phyloP scores from a whole-genome alignment of 1,284 basidiomycete genomes.

The Cryptococcus sp. region DNA sequence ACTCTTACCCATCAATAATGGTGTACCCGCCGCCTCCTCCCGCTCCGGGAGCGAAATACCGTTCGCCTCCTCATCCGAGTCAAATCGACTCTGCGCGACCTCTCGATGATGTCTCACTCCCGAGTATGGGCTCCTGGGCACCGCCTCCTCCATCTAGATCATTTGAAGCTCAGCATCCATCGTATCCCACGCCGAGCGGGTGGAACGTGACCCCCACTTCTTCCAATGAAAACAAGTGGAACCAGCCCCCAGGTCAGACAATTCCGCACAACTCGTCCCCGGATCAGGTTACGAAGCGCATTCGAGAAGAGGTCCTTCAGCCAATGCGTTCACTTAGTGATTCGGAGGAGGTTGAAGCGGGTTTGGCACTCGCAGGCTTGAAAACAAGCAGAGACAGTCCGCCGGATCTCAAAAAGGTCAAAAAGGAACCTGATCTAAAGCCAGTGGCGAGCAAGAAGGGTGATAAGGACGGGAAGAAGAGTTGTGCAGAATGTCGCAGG shows the following conservation, averaged over 20 bases:
- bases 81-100: not conserved
- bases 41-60: slow-evolving; percentile 6
- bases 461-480: slow-evolving; percentile 33
- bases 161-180: not conserved
- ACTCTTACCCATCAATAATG: slow-evolving; percentile 20
- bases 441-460: slow-evolving; percentile 20
- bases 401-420: slow-evolving; percentile 12
- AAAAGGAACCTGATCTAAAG: slow-evolving; percentile 17
- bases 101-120: slow-evolving; percentile 12
- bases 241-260: not conserved
- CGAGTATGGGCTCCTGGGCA: slow-evolving; percentile 26
- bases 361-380: slow-evolving; percentile 36
- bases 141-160: slow-evolving; percentile 8
- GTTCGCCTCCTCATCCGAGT: not conserved
- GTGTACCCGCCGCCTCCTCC: slow-evolving; percentile 30
- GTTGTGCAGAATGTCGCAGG: slow-evolving; percentile 46
- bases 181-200: not conserved
- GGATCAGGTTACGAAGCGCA: not conserved
- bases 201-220: not conserved
- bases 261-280: not conserved
- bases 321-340: slow-evolving; percentile 10
- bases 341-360: slow-evolving; percentile 37
- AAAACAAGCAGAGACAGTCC: slow-evolving; percentile 16
- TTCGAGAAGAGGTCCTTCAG: slow-evolving; percentile 1
- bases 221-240: not conserved